phyloP scores from a whole-genome alignment of 768 basidiomycete genomes.

The Mrakia frigida region DNA sequence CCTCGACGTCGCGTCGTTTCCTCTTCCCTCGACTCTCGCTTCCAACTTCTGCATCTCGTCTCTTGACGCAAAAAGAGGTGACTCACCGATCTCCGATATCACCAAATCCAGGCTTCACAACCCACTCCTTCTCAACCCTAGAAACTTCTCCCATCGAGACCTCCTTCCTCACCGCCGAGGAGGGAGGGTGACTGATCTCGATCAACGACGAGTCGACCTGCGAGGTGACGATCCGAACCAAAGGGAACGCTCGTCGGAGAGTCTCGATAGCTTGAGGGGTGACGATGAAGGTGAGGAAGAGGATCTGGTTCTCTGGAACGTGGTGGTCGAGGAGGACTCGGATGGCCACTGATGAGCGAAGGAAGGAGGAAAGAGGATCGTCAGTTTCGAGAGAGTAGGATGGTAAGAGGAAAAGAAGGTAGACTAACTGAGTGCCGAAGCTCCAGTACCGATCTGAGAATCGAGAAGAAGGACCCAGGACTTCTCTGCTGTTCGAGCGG shows the following conservation, averaged over 20 bases:
- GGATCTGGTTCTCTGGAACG: slow-evolving; percentile 63
- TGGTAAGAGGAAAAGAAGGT: slow-evolving; percentile 45
- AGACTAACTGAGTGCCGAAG: slow-evolving; percentile 40
- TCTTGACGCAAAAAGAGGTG: neutral
- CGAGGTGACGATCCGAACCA: slow-evolving; percentile 46
- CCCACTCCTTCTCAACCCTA: slow-evolving; percentile 26
- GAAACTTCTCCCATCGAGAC: slow-evolving; percentile 3
- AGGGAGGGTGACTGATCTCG: neutral
- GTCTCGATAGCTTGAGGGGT: slow-evolving; percentile 74
- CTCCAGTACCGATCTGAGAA: slow-evolving; percentile 92
- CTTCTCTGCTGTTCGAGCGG: slow-evolving; percentile 58
- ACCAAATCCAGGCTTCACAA: slow-evolving; percentile 25
- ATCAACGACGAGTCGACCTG: neutral
- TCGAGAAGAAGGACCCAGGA: slow-evolving; percentile 84
- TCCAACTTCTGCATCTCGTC: neutral
- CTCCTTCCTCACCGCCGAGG: neutral
- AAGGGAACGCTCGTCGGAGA: slow-evolving; percentile 75
- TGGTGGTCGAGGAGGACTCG: slow-evolving; percentile 82
- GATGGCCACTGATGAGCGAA: slow-evolving; percentile 65
- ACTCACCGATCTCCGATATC: slow-evolving; percentile 31
- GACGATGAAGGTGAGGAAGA: slow-evolving; percentile 51
- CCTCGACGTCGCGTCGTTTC: neutral
- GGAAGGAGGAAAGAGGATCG: neutral
- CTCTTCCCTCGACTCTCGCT: neutral
- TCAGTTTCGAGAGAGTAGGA: neutral